These are phyloP conservation scores for Trypanosoma avium DNA, from an alignment of 208 protist species.

Conservation along the genomic window DNA sequence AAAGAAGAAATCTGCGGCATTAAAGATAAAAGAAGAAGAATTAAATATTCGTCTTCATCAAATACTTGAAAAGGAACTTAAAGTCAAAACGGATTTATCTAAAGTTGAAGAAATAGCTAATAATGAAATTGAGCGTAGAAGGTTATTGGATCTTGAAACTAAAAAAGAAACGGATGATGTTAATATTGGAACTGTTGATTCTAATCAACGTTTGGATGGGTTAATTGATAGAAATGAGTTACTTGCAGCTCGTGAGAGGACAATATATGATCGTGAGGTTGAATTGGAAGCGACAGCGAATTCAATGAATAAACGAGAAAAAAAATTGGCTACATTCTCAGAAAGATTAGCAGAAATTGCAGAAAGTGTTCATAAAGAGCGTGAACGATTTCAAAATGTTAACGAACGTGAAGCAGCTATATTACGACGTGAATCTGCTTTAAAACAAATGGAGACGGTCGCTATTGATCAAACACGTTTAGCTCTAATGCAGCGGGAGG, in stretches of 20 bases:
- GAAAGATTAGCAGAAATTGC: conserved; percentile 59
- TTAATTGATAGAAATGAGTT: background rate
- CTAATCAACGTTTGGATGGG: background rate
- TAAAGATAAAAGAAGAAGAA: conserved; percentile 12
- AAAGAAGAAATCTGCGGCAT: conserved; percentile 19
- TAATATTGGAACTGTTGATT: background rate
- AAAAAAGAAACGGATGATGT: background rate
- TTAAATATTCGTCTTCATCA: conserved; percentile 6
- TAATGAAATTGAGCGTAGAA: background rate
- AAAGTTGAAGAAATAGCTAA: background rate
- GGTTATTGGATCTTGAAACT: background rate
- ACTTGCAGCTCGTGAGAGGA: conserved; percentile 32
- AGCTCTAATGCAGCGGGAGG: conserved; percentile 3
- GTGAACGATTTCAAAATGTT: conserved; percentile 16
- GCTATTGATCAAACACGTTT: background rate
- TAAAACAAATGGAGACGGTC: background rate
- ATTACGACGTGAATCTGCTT: background rate
- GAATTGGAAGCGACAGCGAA: conserved; percentile 31
- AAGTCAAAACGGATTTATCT: background rate
- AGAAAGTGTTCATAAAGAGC: conserved; percentile 44
- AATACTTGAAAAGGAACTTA: background rate
- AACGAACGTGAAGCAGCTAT: conserved; percentile 14
- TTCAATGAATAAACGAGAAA: conserved; percentile 42
- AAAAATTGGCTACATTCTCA: conserved; percentile 31
- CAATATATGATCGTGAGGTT: conserved; percentile 22